These are phyloP conservation scores for Penicillium brevicompactum DNA, from an alignment of 2,329 filamentous ascomycete genomes.

Conservation along the genomic window DNA sequence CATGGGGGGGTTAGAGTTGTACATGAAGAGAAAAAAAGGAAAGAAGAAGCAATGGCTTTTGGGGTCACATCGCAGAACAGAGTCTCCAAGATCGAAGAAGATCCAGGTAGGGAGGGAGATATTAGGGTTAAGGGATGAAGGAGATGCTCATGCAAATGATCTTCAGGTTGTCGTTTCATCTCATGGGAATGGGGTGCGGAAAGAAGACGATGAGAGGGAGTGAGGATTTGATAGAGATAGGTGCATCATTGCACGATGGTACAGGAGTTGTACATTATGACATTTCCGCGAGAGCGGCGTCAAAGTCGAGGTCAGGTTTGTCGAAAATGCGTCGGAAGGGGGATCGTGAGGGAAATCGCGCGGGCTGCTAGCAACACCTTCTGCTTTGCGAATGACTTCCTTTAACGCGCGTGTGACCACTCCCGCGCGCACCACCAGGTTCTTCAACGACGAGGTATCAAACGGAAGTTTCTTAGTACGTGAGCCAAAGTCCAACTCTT, in stretches of 20 bases:
- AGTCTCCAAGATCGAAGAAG: slow-evolving; percentile 3
- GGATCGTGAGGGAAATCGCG: slow-evolving; percentile 41
- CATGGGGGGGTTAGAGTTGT: slow-evolving; percentile 16
- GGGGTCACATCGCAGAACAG: slow-evolving; percentile 10
- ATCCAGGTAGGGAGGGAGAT: background rate
- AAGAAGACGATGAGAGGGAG: slow-evolving; percentile 14
- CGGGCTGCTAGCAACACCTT: slow-evolving; percentile 43
- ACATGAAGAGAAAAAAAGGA: slow-evolving; percentile 15
- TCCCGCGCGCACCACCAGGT: slow-evolving; percentile 58
- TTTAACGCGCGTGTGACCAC: slow-evolving; percentile 53
- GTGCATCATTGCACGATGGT: background rate
- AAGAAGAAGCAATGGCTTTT: slow-evolving; percentile 19
- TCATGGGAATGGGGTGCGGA: slow-evolving; percentile 7
- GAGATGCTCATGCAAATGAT: slow-evolving; percentile 17
- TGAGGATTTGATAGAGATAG: background rate
- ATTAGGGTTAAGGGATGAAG: slow-evolving; percentile 12
- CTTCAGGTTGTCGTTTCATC: slow-evolving; percentile 10
- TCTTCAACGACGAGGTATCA: slow-evolving; percentile 64
- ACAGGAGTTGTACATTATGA: slow-evolving; percentile 3
- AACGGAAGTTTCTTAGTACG: slow-evolving; percentile 61
- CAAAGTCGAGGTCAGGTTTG: slow-evolving; percentile 38
- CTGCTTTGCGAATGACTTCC: slow-evolving; percentile 52
- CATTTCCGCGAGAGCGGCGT: slow-evolving; percentile 29
- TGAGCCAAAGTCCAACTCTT: slow-evolving; percentile 25
- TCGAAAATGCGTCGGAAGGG: slow-evolving; percentile 53